Base-by-base conservation (phyloP, 108 stramenopile genomes). In the Fistulifera pelliculosa region DNA sequence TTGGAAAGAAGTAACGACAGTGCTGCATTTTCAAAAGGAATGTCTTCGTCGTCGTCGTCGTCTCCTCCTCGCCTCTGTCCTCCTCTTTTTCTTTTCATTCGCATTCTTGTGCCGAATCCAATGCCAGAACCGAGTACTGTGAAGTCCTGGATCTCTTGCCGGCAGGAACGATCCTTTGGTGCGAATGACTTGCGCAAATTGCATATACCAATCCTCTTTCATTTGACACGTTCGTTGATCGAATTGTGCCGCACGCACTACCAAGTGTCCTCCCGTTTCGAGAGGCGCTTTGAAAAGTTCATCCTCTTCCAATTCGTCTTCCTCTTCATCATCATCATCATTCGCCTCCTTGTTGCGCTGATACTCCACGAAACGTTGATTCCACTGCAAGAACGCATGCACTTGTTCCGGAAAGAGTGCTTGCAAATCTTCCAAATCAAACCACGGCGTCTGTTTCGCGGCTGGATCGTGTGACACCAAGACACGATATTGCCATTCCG, bases 351-450 rank as follows among this genome's bases (percentile, higher is more conserved):
- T 51, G 24, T 22, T 45, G 19, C 17, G 19, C 35, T 21, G 14
- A 35, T 54, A 31, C 10, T 26, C 18, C 5, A n/a, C 6, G 12
- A 51, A n/a, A 5, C 25, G 13, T 60, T 81, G 71, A 50, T 82
- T 80, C 85, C 88, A 90, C 38, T 80, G 72, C 41, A 66, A 49
- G 56, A 82, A 90, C 7, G 84, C 84, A 42, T 58, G 49, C 80
- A 90, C 81, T 66, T 85, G 82, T 69, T 90, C 85, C 10, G 88
- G 88, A 56, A 75, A 90, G 5, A 90, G 52, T 23, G 50, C 63
- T 38, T 61, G 44, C 27, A 90, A 58, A 54, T 83, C 66, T 28
- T 72, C 61, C 14, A 80, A 50, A 45, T 77, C 80, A 52, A 90
- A 90, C 3, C 88, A 84, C 38, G 80, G 82, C 22, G 63, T 64